phyloP scores from a whole-genome alignment of 306 rosid genomes.

The Luffa acutangula region DNA sequence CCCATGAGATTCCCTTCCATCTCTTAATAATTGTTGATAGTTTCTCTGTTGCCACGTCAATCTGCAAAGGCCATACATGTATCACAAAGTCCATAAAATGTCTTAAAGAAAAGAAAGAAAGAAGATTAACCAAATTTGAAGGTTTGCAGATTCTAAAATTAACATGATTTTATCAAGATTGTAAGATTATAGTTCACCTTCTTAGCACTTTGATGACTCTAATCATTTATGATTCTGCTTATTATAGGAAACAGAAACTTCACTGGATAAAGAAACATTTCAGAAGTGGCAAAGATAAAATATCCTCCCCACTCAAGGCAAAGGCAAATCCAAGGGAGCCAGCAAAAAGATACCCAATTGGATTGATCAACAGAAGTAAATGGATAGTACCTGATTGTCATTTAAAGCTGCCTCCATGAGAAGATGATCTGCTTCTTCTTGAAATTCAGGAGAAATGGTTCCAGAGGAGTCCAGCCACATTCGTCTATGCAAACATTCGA shows the following conservation, averaged over 20 bases:
- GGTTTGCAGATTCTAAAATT: not conserved
- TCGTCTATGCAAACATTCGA: conserved; percentile 43
- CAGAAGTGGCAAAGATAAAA: not conserved
- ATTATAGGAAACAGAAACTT: not conserved
- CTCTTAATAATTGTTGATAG: conserved; percentile 31
- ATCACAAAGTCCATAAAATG: not conserved
- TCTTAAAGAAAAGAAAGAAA: not conserved
- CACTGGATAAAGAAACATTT: not conserved
- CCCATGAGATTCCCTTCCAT: conserved; percentile 71
- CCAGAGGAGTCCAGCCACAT: conserved; percentile 70
- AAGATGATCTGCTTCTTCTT: conserved; percentile 81
- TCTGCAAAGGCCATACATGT: conserved; percentile 19
- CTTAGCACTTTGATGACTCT: not conserved
- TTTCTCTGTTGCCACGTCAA: conserved; percentile 39
- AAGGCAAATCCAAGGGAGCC: not conserved
- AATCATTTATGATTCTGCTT: not conserved
- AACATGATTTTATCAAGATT: not conserved
- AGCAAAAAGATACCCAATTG: not conserved
- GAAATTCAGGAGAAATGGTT: conserved; percentile 36
- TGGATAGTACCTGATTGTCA: conserved; percentile 46
- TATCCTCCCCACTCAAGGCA: not conserved
- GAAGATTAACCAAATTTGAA: not conserved
- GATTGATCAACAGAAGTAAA: not conserved
- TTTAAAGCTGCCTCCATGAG: conserved; percentile 78
- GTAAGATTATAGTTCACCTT: not conserved